Conservation (phyloP, 75 land plant species). For the Pinus tabuliformis region DNA sequence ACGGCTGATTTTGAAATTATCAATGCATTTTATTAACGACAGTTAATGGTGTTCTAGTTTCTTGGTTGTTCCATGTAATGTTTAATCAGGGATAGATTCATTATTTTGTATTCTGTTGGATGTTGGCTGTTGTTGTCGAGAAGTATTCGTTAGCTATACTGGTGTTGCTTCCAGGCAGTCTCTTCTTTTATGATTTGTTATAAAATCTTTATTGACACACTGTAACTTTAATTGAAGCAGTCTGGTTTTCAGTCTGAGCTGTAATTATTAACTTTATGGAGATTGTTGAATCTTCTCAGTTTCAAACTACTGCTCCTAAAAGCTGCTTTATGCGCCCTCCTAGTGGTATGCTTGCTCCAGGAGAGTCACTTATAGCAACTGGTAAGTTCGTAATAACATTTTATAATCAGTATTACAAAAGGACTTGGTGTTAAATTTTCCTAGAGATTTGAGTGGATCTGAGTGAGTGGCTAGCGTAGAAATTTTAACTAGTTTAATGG, state of each 20-base stretch:
- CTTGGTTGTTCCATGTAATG: not conserved
- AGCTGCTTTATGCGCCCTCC: conserved; percentile 69
- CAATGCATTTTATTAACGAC: not conserved
- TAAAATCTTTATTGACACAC: not conserved
- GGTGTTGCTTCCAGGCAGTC: not conserved
- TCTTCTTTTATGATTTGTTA: not conserved
- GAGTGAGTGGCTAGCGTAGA: too few species aligned
- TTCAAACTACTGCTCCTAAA: conserved; percentile 62
- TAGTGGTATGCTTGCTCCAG: conserved; percentile 48
- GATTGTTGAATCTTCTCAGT: conserved; percentile 19
- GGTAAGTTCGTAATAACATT: conserved; percentile 19
- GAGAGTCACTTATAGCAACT: conserved; percentile 48
- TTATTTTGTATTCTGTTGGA: conserved; percentile 1
- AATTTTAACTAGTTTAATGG: not conserved
- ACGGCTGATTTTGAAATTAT: not conserved
- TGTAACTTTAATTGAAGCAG: not conserved
- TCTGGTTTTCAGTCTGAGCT: not conserved
- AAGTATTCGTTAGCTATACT: too few species aligned
- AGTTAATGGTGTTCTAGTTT: not conserved
- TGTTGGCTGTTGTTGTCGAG: not conserved
- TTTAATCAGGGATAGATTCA: not conserved
- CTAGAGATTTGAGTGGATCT: not conserved
- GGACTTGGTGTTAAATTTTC: not conserved
- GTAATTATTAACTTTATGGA: not conserved
- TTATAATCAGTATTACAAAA: not conserved